Percentiles rank a stretch among this genome's conserved stretches.
Conservation (phyloP, 2,329 filamentous ascomycete species). For the Aspergillus jensenii region DNA sequence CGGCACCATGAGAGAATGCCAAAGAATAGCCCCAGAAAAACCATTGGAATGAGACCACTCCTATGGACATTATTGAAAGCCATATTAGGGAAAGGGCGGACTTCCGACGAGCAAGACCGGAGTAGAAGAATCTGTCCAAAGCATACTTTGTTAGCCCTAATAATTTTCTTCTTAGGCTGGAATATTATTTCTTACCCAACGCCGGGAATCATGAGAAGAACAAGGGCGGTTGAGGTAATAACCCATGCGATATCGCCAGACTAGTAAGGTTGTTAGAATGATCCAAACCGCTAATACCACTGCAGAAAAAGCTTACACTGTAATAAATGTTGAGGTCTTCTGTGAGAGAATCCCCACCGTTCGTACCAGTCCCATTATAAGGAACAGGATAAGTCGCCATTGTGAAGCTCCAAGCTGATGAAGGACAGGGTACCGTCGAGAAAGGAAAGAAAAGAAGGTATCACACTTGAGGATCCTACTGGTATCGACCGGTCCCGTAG, state of each 20-base stretch:
- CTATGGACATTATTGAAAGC: constrained; percentile 78
- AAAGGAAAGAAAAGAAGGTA: constrained; percentile 13
- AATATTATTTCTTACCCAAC: constrained; percentile 59
- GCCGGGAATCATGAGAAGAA: constrained; percentile 89
- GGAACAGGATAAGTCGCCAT: constrained; percentile 45
- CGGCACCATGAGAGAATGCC: constrained; percentile 75
- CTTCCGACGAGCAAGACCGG: constrained; percentile 82
- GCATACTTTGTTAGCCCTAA: constrained; percentile 10
- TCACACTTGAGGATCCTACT: constrained; percentile 9
- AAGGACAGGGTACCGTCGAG: constrained; percentile 6
- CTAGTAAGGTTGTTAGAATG: constrained; percentile 41
- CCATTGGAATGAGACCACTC: constrained; percentile 84
- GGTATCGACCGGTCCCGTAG: constrained; percentile 8
- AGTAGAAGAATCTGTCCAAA: constrained; percentile 77
- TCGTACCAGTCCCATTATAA: constrained; percentile 56
- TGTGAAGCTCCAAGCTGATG: constrained; percentile 6
- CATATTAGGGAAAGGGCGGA: constrained; percentile 84
- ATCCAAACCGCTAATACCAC: not conserved
- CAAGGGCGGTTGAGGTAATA: constrained; percentile 71
- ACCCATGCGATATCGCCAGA: constrained; percentile 83
- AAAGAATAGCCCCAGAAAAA: constrained; percentile 93
- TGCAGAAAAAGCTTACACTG: constrained; percentile 41
- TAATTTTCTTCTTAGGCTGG: not conserved
- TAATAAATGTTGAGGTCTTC: constrained; percentile 84
- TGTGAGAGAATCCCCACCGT: constrained; percentile 64